Evolutionary conservation across 768 basidiomycete genomes (phyloP).

Genomic region (Lentinus brumalis): DNA sequence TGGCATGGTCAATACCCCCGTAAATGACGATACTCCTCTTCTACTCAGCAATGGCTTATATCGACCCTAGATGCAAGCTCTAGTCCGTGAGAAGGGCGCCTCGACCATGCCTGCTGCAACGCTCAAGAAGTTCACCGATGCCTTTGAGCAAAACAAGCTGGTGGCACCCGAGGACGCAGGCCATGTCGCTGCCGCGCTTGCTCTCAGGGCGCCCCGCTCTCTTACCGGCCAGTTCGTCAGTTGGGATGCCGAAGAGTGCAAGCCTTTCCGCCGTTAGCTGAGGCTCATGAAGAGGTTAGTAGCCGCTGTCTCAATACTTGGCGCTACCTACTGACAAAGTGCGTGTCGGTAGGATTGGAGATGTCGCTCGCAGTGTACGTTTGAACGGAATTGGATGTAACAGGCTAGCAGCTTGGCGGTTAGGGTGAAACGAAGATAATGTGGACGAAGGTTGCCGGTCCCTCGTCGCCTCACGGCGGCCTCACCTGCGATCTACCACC

Average conservation of each 20-base stretch:
- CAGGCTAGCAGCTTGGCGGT: too few species aligned
- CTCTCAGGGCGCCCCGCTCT: slow-evolving; percentile 60
- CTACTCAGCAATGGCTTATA: not conserved
- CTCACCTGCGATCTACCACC: too few species aligned
- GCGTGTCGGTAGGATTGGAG: too few species aligned
- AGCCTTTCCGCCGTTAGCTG: slow-evolving; percentile 45
- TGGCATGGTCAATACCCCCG: slow-evolving; percentile 84
- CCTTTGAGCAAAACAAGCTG: slow-evolving; percentile 65
- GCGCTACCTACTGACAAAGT: too few species aligned
- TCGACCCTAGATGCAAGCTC: slow-evolving; percentile 65
- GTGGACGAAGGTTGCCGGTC: too few species aligned
- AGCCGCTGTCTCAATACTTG: slow-evolving; percentile 3
- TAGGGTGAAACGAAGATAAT: too few species aligned
- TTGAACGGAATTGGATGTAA: too few species aligned
- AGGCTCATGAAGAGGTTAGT: slow-evolving; percentile 9
- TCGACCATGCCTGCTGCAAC: slow-evolving; percentile 56
- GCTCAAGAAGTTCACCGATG: slow-evolving; percentile 57
- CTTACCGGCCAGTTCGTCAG: slow-evolving; percentile 78
- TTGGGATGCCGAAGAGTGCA: slow-evolving; percentile 77
- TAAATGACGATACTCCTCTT: slow-evolving; percentile 34
- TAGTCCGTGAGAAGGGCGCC: slow-evolving; percentile 52
- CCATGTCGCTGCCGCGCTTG: slow-evolving; percentile 76
- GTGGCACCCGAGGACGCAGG: slow-evolving; percentile 75
- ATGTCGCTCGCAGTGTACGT: too few species aligned
- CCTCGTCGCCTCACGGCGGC: too few species aligned